phyloP scores from a whole-genome alignment of 768 basidiomycete species.

The Lactarius tabidus region DNA sequence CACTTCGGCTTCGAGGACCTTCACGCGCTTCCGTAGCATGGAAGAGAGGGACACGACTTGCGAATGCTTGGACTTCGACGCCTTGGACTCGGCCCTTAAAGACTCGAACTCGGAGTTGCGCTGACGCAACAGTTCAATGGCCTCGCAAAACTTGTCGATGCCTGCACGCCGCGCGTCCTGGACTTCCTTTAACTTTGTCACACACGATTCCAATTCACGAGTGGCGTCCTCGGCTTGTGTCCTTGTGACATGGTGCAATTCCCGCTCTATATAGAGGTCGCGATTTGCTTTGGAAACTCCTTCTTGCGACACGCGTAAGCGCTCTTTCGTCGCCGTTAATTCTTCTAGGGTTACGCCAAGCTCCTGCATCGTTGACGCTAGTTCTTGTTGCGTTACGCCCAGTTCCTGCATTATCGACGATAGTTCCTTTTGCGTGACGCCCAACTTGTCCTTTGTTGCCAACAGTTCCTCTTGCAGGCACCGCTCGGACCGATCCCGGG shows the following conservation, averaged over 20 bases:
- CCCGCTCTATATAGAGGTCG: not conserved
- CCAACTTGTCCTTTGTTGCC: not conserved
- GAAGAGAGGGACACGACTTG: not conserved
- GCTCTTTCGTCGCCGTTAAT: not conserved
- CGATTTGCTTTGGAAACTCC: not conserved
- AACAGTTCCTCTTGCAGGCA: slow-evolving; percentile 4
- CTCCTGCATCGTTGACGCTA: not conserved
- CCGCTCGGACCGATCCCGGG: not conserved
- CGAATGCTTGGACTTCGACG: not conserved
- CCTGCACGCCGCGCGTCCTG: slow-evolving; percentile 2
- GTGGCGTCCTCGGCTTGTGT: not conserved
- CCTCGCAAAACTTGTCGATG: not conserved
- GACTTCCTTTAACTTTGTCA: not conserved
- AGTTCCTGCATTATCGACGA: too few relatives aligned
- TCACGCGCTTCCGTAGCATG: slow-evolving; percentile 10
- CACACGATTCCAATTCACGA: not conserved
- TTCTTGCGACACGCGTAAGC: not conserved
- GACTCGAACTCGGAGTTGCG: slow-evolving; percentile 2
- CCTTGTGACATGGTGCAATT: not conserved
- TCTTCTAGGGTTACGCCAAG: not conserved
- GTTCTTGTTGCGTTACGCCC: too few relatives aligned
- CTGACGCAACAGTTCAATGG: not conserved
- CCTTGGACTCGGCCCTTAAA: not conserved
- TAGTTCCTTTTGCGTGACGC: too few relatives aligned
- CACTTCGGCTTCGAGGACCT: slow-evolving; percentile 4